Conservation (phyloP, 805 yeast genomes). For the Myxozyma sirexii region DNA sequence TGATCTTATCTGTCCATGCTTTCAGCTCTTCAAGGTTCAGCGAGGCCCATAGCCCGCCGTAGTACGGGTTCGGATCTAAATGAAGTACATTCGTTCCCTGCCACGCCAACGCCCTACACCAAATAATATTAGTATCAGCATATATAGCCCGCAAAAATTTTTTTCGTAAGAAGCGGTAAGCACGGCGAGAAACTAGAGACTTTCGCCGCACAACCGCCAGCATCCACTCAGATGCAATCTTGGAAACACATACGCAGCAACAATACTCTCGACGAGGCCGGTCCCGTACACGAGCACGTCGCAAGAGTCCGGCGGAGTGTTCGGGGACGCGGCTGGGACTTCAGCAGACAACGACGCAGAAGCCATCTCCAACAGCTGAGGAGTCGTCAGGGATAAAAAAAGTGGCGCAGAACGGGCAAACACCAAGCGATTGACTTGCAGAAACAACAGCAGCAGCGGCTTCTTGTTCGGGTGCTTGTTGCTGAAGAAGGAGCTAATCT, state of each 20-base stretch:
- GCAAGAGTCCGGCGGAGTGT: slow-evolving; percentile 57
- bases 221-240: background rate
- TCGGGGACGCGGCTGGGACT: slow-evolving; percentile 8
- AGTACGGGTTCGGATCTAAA: slow-evolving; percentile 78
- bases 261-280: slow-evolving; percentile 81
- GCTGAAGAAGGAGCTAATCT: background rate
- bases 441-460: background rate
- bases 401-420: background rate
- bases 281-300: slow-evolving; percentile 94
- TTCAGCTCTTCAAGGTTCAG: slow-evolving; percentile 83
- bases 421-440: background rate
- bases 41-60: slow-evolving; percentile 88
- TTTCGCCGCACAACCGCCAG: background rate
- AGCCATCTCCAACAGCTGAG: background rate
- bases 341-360: background rate
- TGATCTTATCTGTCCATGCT: slow-evolving; percentile 74
- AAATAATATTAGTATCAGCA: background rate
- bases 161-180: background rate
- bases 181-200: too few species aligned
- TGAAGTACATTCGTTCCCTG: slow-evolving; percentile 96
- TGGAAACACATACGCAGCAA: slow-evolving; percentile 62
- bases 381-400: background rate
- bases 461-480: background rate
- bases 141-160: background rate
- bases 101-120: slow-evolving; percentile 83